Evolutionary conservation across 805 yeast species (phyloP), one percentile per base, ranked within the genome.

Genomic region (Wickerhamiella cacticola): DNA sequence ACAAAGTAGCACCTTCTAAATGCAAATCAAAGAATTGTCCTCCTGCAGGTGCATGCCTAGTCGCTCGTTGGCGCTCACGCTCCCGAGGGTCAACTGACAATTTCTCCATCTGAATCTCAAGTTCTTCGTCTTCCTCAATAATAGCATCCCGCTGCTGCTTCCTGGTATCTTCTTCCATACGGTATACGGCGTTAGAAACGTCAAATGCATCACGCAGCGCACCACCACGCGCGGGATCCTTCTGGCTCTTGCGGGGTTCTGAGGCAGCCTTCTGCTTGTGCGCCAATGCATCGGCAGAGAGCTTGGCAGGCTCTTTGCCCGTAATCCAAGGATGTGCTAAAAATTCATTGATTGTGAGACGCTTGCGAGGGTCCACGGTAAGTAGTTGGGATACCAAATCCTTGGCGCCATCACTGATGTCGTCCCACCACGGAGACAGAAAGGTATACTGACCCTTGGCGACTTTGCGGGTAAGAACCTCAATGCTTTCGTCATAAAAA

Each of bases 391-490:
- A 64, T 5, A 83, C 85, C 62, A 86, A 74, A 54, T 76, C 69
- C 63, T 81, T 82, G 5, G 92, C 94, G 5, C 73, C 76, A 31
- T 56, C 59, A 43, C 80, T 72, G 31, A 83, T 80, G 54, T 83
- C 92, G 62, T 83, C 94, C 94, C 94, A 83, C 94, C 94, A 83
- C 1, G 94, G 94, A 29, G 77, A 68, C 55, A 83, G 66, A 55
- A 83, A 83, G 10, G 82, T 78, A 61, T 72, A 83, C 59, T 82
- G 82, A 31, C 92, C 94, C 51, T 68, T 69, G n/a, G 88, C 84
- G 19, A 83, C 88, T 56, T 82, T 81, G 54, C 76, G 81, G 3
- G 94, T 82, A 51, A 83, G 69, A 1, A 73, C 70, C 50, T 81
- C 88, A 52, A 80, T 80, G 50, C 79, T 68, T 59, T 83, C 92